A percentile compares a stretch with the other conserved stretches of the same genome.
Evolutionary conservation across 2,329 filamentous ascomycete genomes (phyloP).

Genomic region (Fulvia fulva): DNA sequence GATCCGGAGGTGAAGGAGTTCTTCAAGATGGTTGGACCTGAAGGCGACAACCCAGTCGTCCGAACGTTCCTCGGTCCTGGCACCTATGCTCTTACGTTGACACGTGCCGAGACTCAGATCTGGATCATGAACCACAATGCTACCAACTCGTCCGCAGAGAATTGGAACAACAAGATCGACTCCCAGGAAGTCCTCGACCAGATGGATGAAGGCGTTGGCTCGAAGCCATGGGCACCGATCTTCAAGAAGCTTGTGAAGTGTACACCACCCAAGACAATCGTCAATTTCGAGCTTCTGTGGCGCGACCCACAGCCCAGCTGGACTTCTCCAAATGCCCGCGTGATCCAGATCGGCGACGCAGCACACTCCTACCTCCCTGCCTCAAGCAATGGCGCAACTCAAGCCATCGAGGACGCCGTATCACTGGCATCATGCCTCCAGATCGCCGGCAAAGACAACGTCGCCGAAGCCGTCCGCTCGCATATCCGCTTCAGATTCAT

Average conservation of each 20-base stretch:
- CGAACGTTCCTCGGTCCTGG: constrained; percentile 42
- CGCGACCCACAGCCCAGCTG: constrained; percentile 43
- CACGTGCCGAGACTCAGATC: constrained; percentile 46
- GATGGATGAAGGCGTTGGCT: constrained; percentile 44
- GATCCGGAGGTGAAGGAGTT: constrained; percentile 46
- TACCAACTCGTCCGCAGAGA: constrained; percentile 43
- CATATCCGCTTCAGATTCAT: constrained; percentile 40
- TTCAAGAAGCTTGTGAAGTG: constrained; percentile 44
- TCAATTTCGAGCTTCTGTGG: constrained; percentile 50
- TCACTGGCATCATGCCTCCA: constrained; percentile 10
- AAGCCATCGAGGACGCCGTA: constrained; percentile 44
- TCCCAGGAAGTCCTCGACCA: constrained; percentile 43
- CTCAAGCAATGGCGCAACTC: constrained; percentile 45
- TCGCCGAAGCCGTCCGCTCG: constrained; percentile 27
- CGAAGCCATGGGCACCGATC: constrained; percentile 43
- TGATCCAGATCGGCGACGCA: constrained; percentile 45
- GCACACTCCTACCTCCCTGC: constrained; percentile 46
- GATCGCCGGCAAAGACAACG: constrained; percentile 4
- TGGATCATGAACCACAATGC: constrained; percentile 47
- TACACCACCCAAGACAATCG: constrained; percentile 45
- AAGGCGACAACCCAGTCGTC: constrained; percentile 42
- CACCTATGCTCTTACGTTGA: constrained; percentile 45
- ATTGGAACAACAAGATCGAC: constrained; percentile 47
- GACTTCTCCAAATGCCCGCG: constrained; percentile 41
- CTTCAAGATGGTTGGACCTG: constrained; percentile 40